Percentiles rank a stretch among this genome's conserved stretches.
Conservation (phyloP, 2,329 filamentous ascomycete genomes). For the Sodiomyces alkalinus region DNA sequence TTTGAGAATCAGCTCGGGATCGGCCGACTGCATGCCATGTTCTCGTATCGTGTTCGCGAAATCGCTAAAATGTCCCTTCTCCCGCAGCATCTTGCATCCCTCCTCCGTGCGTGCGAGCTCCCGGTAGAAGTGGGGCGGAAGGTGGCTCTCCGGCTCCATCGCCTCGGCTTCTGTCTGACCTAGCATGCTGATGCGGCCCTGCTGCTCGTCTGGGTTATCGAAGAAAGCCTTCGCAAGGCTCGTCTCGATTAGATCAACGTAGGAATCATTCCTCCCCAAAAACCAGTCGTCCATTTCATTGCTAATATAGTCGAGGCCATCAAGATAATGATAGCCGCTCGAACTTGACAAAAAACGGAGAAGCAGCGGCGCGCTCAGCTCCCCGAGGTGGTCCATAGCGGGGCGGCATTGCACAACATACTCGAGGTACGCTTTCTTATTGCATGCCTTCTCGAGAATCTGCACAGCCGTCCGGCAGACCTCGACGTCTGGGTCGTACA, state of each 20-base stretch:
- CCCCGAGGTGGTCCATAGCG: conserved; percentile 84
- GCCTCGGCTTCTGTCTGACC: conserved; percentile 41
- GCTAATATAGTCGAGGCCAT: conserved; percentile 94
- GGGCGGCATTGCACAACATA: conserved; percentile 95
- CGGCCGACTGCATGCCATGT: conserved; percentile 70
- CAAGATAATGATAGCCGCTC: conserved; percentile 92
- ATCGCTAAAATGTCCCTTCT: conserved; percentile 93
- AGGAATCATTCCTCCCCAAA: conserved; percentile 88
- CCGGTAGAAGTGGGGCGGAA: conserved; percentile 96
- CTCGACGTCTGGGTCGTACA: conserved; percentile 94
- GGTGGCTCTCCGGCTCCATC: conserved; percentile 46
- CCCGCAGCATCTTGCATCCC: conserved; percentile 74
- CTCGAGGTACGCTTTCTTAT: conserved; percentile 77
- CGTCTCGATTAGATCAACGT: conserved; percentile 89
- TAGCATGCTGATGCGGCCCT: conserved; percentile 42
- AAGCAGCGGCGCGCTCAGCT: conserved; percentile 87
- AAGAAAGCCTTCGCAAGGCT: conserved; percentile 75
- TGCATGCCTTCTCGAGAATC: conserved; percentile 93
- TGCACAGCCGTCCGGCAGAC: conserved; percentile 95
- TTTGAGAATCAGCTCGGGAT: conserved; percentile 73
- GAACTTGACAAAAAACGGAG: conserved; percentile 90
- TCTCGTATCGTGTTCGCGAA: conserved; percentile 83
- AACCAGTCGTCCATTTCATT: conserved; percentile 99
- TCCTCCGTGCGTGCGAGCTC: conserved; percentile 87
- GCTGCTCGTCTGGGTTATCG: conserved; percentile 43